Conservation (phyloP, 78 protist species). For the slime mould (Dictyostelium discoideum) region dicty_2.7 NC_007090.3:2364501-2365000, state of each 20-base stretch:
- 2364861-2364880: constrained; percentile 98
- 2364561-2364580: constrained; percentile 98
- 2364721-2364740: constrained; percentile 99
- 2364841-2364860: constrained; percentile 94
- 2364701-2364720: constrained; percentile 98
- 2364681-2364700: constrained; percentile 89
- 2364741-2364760: constrained; percentile 94
- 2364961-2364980: constrained; percentile 99
- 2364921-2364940: constrained; percentile 89
- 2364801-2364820: constrained; percentile 96
- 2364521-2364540: constrained; percentile 82
- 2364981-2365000: constrained; percentile 98
- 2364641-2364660: constrained; percentile 85
- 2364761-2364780: constrained; percentile 89
- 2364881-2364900: constrained; percentile 97
- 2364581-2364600: constrained; percentile 98
- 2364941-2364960: constrained; percentile 95
- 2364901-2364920: constrained; percentile 97
- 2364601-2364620: constrained; percentile 98
- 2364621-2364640: constrained; percentile 96
- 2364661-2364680: constrained; percentile 96
- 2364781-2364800: constrained; percentile 98
- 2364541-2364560: constrained; percentile 95
- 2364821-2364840: constrained; percentile 98
- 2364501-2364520: constrained; percentile 92